A percentile compares a stretch with the other conserved stretches of the same genome.
phyloP scores from a whole-genome alignment of 2,329 filamentous ascomycete genomes.

The Venturia nashicola region DNA sequence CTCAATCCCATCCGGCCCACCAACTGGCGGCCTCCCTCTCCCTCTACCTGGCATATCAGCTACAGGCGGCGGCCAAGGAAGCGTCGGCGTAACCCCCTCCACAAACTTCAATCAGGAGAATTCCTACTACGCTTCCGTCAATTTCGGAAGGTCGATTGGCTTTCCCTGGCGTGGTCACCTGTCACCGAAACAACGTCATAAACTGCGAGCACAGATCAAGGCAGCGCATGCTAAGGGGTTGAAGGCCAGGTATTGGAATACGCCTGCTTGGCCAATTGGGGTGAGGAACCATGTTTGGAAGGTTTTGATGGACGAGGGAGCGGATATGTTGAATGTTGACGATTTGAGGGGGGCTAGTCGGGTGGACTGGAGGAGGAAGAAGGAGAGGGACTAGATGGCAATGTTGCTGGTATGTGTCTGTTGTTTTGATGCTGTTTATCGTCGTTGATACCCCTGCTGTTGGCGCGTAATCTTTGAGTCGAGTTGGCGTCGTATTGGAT shows the following conservation, averaged over 20 bases:
- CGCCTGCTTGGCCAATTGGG: slow-evolving; percentile 42
- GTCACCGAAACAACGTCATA: slow-evolving; percentile 30
- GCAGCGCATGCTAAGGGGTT: slow-evolving; percentile 40
- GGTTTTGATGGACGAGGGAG: slow-evolving; percentile 39
- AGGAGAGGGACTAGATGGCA: neutral
- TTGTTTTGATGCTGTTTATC: neutral
- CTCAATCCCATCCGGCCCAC: slow-evolving; percentile 9
- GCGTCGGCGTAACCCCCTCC: slow-evolving; percentile 25
- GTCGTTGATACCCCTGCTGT: neutral
- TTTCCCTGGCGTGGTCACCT: slow-evolving; percentile 35
- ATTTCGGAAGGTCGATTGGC: slow-evolving; percentile 44
- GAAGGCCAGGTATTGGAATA: slow-evolving; percentile 44
- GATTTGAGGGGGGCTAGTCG: slow-evolving; percentile 38
- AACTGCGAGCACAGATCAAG: slow-evolving; percentile 38
- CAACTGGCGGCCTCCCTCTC: neutral
- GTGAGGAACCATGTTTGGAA: slow-evolving; percentile 44
- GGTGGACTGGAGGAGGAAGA: slow-evolving; percentile 31
- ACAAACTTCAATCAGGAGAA: slow-evolving; percentile 41
- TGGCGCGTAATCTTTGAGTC: too few species aligned
- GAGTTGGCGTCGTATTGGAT: too few species aligned
- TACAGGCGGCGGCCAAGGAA: slow-evolving; percentile 29
- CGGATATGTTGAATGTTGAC: slow-evolving; percentile 46
- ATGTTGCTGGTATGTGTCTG: neutral
- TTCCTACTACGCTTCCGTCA: slow-evolving; percentile 54
- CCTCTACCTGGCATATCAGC: neutral